Conservation (phyloP, 306 rosid species). For the Vigna hirtella region DNA sequence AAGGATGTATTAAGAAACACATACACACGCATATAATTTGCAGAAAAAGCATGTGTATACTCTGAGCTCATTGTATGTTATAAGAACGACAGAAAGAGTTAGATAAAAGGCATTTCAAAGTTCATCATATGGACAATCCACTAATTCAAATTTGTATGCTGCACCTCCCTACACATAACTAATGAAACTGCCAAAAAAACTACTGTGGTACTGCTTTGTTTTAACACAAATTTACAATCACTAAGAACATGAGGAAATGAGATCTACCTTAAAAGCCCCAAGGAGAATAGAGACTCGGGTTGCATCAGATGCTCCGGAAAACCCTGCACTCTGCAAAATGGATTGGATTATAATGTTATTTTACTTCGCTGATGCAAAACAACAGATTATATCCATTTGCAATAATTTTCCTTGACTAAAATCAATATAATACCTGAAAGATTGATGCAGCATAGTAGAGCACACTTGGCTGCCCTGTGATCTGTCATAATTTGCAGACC, state of each 20-base stretch:
- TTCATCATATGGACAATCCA: conserved; percentile 11
- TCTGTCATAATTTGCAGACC: conserved; percentile 60
- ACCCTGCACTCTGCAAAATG: conserved; percentile 84
- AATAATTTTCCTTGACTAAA: conserved; percentile 35
- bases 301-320: conserved; percentile 92
- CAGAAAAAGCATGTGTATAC: no score
- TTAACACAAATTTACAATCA: not conserved
- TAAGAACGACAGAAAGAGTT: conserved; percentile 6
- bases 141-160: conserved; percentile 3
- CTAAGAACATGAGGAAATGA: conserved; percentile 22
- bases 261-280: conserved; percentile 82
- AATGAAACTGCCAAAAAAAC: conserved; percentile 26
- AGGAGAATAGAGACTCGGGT: conserved; percentile 92
- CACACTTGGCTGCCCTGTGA: conserved; percentile 99
- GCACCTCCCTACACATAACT: conserved; percentile 3
- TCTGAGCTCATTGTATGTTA: not conserved
- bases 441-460: conserved; percentile 93
- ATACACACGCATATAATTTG: no score
- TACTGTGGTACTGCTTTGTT: not conserved
- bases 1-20: conserved; percentile 1
- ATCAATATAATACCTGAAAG: conserved; percentile 73
- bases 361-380: conserved; percentile 33
- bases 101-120: conserved; percentile 25
- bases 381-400: conserved; percentile 25
- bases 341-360: conserved; percentile 39